Evolutionary conservation across 2,329 filamentous ascomycete species (phyloP).

Genomic region (Zymoseptoria pseudotritici): DNA sequence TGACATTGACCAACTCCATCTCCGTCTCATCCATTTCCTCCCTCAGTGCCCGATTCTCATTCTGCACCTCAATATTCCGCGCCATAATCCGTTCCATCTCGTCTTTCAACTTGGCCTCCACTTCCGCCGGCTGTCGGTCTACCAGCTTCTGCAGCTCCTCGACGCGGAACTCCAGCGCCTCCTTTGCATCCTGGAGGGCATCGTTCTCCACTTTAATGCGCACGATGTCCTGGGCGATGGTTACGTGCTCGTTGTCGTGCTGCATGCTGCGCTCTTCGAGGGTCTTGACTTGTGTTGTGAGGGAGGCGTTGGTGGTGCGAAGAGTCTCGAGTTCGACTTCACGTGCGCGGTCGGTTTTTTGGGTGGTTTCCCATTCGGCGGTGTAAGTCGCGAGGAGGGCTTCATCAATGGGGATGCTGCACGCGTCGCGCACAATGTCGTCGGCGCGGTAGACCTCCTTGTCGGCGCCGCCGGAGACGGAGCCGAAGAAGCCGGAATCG

Average conservation of each 20-base stretch:
- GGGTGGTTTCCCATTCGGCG: constrained; percentile 86
- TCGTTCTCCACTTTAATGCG: constrained; percentile 91
- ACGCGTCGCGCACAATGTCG: constrained; percentile 86
- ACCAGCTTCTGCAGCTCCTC: constrained; percentile 78
- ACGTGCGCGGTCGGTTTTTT: constrained; percentile 69
- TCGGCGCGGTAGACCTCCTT: constrained; percentile 96
- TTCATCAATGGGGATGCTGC: constrained; percentile 74
- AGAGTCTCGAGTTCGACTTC: constrained; percentile 74
- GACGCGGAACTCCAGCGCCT: constrained; percentile 77
- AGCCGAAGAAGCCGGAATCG: constrained; percentile 95
- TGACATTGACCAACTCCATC: constrained; percentile 82
- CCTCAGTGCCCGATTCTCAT: constrained; percentile 81
- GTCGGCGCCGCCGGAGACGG: constrained; percentile 77
- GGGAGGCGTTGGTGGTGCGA: constrained; percentile 56
- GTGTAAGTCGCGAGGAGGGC: constrained; percentile 76
- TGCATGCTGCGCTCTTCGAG: constrained; percentile 84
- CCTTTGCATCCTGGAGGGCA: constrained; percentile 79
- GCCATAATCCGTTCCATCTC: constrained; percentile 92
- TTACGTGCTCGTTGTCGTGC: constrained; percentile 83
- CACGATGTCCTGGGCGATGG: constrained; percentile 83
- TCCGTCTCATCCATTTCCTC: constrained; percentile 89
- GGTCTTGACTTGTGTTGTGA: constrained; percentile 69
- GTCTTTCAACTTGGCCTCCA: constrained; percentile 66
- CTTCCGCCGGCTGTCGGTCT: constrained; percentile 79
- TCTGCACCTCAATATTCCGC: constrained; percentile 85